These are phyloP conservation scores for Aspergillus fumigatiaffinis DNA, from an alignment of 2,329 filamentous ascomycete genomes.

Conservation along the genomic window DNA sequence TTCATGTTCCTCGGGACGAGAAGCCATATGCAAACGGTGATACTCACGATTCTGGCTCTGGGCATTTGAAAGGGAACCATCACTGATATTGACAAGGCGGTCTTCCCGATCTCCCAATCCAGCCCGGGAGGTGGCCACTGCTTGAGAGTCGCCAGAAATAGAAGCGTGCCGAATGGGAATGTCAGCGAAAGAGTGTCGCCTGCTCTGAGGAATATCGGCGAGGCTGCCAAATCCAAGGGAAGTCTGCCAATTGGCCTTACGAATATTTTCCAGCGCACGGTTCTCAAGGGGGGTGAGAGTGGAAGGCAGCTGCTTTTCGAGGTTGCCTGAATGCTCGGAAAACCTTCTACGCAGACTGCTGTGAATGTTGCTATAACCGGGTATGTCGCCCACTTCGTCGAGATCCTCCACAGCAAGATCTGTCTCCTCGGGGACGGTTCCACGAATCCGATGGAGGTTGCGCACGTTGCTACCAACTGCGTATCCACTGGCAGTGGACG, in stretches of 20 bases:
- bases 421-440: constrained; percentile 41
- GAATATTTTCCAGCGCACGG: constrained; percentile 42
- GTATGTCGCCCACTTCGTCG: constrained; percentile 40
- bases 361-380: constrained; percentile 36
- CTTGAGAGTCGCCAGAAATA: constrained; percentile 33
- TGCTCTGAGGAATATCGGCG: constrained; percentile 46
- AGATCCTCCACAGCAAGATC: constrained; percentile 44
- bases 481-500: constrained; percentile 33
- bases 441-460: constrained; percentile 38
- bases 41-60: constrained; percentile 43
- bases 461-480: constrained; percentile 28
- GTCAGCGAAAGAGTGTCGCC: constrained; percentile 50
- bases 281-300: constrained; percentile 38
- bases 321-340: constrained; percentile 42
- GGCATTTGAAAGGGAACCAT: constrained; percentile 33
- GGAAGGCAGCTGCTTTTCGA: constrained; percentile 37
- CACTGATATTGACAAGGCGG: constrained; percentile 32
- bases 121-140: constrained; percentile 15
- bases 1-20: constrained; percentile 26
- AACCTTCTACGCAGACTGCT: constrained; percentile 39
- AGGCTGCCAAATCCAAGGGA: constrained; percentile 47
- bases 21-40: constrained; percentile 31
- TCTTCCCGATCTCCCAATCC: constrained; percentile 35
- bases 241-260: constrained; percentile 49
- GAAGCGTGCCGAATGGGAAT: constrained; percentile 47